Base-by-base conservation (phyloP, 805 yeast species). In the Saccharomycopsis synnaedendra region DNA sequence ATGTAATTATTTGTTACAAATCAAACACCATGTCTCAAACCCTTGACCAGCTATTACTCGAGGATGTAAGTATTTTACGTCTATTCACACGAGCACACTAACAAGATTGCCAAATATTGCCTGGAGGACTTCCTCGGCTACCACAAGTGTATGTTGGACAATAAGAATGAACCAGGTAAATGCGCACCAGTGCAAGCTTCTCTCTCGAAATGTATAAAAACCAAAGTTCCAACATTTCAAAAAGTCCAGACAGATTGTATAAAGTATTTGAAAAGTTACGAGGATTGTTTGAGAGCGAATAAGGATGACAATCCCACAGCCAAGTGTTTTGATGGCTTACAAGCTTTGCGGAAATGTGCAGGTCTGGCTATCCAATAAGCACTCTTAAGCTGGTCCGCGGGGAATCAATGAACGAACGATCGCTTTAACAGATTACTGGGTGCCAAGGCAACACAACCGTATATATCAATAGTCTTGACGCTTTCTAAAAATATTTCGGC, bases 11-110 rank as follows among this genome's bases (percentile, higher is more conserved):
- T 19, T 19, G 19, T 19, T 10, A 34, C 10, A 10, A 34, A 34
- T n/a, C 10, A 34, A 10, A n/a, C 27, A 35, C 39, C 4, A 71
- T 72, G 74, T 67, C 76, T 10, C 60, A 69, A 58, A 56, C 69
- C 8, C 62, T 85, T 32, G 95, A 85, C 62, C 89, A 85, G 59
- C 67, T 82, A 44, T 72, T 85, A 33, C 74, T 85, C 52, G 88
- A 84, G 52, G 95, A 85, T 57, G 83, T 72, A 50, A 53, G 72
- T 63, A 10, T 10, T 27, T 4, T 19, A 5, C 35, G 5, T 19
- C 36, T 4, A 41, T 6, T 5, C 36, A 8, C 36, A 34, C 10
- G 36, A 34, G 8, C 36, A 2, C n/a, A 39, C 38, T 27, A 32
- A 47, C 39, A n/a, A 68, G 73, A 77, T 83, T 49, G 88, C 94